Percentiles rank a stretch among this genome's conserved stretches.
phyloP scores from a whole-genome alignment of 2,329 filamentous ascomycete species.

The Cladosporium sp. region DNA sequence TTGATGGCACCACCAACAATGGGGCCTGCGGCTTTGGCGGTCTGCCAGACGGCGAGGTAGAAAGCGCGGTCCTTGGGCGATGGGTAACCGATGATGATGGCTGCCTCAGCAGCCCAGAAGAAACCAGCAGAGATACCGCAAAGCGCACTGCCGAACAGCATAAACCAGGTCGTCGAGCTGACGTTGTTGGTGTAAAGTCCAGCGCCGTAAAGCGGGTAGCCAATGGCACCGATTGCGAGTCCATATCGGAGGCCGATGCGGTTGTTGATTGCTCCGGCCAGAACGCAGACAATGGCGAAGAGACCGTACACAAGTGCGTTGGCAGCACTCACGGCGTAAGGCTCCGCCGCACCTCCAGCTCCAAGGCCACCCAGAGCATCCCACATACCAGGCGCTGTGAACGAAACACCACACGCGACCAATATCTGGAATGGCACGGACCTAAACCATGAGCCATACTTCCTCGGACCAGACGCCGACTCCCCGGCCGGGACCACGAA shows the following conservation, averaged over 20 bases:
- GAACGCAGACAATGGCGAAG: slow-evolving; percentile 19
- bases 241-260: slow-evolving; percentile 32
- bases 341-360: slow-evolving; percentile 18
- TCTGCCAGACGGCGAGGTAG: slow-evolving; percentile 40
- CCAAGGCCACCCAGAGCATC: slow-evolving; percentile 25
- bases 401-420: slow-evolving; percentile 24
- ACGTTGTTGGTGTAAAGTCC: slow-evolving; percentile 52
- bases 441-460: slow-evolving; percentile 16
- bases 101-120: slow-evolving; percentile 53
- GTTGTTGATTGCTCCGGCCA: slow-evolving; percentile 39
- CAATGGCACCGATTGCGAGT: slow-evolving; percentile 38
- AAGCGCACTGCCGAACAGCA: slow-evolving; percentile 49
- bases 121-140: slow-evolving; percentile 52
- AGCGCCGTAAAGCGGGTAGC: slow-evolving; percentile 51
- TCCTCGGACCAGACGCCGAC: background rate
- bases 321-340: slow-evolving; percentile 15
- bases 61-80: slow-evolving; percentile 39
- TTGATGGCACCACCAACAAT: slow-evolving; percentile 55
- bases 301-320: slow-evolving; percentile 19
- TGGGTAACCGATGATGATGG: slow-evolving; percentile 51
- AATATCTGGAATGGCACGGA: slow-evolving; percentile 24
- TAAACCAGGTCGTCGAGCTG: slow-evolving; percentile 53
- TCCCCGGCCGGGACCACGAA: slow-evolving; percentile 12
- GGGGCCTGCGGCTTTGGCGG: slow-evolving; percentile 37
- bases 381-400: slow-evolving; percentile 27